Percentiles rank a stretch among this genome's conserved stretches.
Evolutionary conservation across 805 yeast genomes (phyloP).

Genomic region (Cyberlindnera xylosilytica): DNA sequence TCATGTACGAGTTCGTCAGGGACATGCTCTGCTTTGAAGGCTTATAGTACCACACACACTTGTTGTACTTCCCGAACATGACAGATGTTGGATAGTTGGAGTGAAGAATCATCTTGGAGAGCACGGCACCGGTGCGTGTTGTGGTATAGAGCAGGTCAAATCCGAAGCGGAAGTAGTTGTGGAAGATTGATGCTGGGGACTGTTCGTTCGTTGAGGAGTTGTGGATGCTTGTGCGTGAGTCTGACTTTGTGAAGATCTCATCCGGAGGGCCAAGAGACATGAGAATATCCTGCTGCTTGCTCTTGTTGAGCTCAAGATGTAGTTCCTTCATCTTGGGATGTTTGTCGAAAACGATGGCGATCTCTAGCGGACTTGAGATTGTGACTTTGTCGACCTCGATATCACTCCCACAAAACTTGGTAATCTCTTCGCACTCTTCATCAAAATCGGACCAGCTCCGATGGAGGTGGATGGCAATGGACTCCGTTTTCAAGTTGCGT

Average conservation of each 20-base stretch:
- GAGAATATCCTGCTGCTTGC: conserved; percentile 48
- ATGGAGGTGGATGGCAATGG: conserved; percentile 17
- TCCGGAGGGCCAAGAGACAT: conserved; percentile 55
- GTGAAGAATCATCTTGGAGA: conserved; percentile 48
- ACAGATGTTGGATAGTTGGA: conserved; percentile 48
- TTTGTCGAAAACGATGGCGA: conserved; percentile 17
- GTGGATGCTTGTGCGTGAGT: conserved; percentile 40
- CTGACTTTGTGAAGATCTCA: conserved; percentile 45
- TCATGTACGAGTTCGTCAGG: background rate
- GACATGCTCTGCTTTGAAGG: background rate
- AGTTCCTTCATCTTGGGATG: conserved; percentile 24
- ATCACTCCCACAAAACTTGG: background rate
- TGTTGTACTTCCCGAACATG: conserved; percentile 53
- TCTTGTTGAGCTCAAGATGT: conserved; percentile 35
- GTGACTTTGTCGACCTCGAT: conserved; percentile 14
- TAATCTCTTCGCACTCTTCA: no score
- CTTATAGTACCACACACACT: conserved; percentile 28
- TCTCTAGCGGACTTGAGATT: background rate
- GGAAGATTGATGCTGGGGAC: conserved; percentile 33
- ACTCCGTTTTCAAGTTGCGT: conserved; percentile 10
- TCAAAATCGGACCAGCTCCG: conserved; percentile 27
- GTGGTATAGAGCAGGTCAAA: conserved; percentile 46
- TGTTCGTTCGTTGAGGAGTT: conserved; percentile 17
- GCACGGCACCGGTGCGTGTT: conserved; percentile 31
- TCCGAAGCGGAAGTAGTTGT: conserved; percentile 55